Conservation (phyloP, 176 grass and related monocot genomes). For the Bolboschoenus planiculmis region DNA sequence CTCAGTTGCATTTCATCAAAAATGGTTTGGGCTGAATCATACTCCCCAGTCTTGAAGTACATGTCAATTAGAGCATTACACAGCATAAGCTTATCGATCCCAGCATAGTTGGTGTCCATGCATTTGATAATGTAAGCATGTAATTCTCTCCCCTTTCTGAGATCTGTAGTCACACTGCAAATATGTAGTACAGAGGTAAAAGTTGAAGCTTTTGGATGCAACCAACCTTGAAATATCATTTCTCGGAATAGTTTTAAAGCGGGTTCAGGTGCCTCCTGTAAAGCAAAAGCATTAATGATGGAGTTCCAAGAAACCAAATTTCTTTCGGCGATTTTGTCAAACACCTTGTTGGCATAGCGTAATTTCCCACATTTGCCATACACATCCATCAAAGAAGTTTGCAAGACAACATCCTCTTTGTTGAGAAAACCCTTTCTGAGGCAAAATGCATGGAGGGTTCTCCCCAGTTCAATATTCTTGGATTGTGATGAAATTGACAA, state of each 20-base stretch:
- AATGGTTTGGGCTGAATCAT: slow-evolving; percentile 41
- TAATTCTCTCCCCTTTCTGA: neutral
- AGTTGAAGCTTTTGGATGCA: slow-evolving; percentile 27
- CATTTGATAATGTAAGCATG: slow-evolving; percentile 43
- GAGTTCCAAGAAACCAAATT: slow-evolving; percentile 68
- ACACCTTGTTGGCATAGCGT: slow-evolving; percentile 43
- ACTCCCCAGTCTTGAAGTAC: slow-evolving; percentile 74
- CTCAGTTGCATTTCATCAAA: slow-evolving; percentile 28
- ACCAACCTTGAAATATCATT: slow-evolving; percentile 37
- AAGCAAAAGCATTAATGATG: slow-evolving; percentile 59
- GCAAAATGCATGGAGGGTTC: slow-evolving; percentile 23
- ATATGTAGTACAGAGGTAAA: neutral
- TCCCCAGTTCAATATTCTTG: slow-evolving; percentile 10
- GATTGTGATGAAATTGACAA: neutral
- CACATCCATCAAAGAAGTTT: slow-evolving; percentile 30
- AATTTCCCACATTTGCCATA: slow-evolving; percentile 36
- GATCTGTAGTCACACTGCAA: neutral
- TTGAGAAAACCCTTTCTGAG: slow-evolving; percentile 23
- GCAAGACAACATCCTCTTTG: slow-evolving; percentile 16
- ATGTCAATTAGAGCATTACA: slow-evolving; percentile 57
- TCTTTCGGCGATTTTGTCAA: slow-evolving; percentile 49
- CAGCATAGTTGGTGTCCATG: slow-evolving; percentile 28
- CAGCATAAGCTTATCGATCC: slow-evolving; percentile 39
- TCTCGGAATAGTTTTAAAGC: slow-evolving; percentile 51
- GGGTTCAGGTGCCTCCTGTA: slow-evolving; percentile 28